Base-by-base conservation (phyloP, 768 basidiomycete species). In the Melanogaster broomeanus region DNA sequence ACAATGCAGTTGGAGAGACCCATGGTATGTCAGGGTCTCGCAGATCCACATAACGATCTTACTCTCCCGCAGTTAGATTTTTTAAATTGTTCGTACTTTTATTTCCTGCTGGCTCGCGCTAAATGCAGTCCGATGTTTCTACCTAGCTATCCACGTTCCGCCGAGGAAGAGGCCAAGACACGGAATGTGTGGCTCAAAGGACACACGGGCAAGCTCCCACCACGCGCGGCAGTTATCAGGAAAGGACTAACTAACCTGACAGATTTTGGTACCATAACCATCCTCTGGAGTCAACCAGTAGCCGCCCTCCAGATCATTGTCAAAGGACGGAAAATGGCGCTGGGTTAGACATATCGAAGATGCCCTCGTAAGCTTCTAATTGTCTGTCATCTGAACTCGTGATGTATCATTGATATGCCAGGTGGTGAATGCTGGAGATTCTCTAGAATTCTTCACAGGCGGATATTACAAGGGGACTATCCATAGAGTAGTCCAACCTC, bases 361-460 rank as follows among this genome's bases (percentile, higher is more conserved):
- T 50, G 82, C 81, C 0, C 64, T 85, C 24, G 82, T 83, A 51
- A 40, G 71, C 42, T 0, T 25, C 7, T 33, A 2, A 4, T 19
- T n/a, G n/a, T 18, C 24, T 4, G 12, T 42, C 15, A 4, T 9
- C 24, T 33, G 37, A 35, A 10, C 11, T 24, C n/a, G n/a, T n/a
- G n/a, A n/a, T n/a, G n/a, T n/a, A n/a, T n/a, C n/a, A n/a, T n/a
- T n/a, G n/a, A n/a, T n/a, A n/a, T n/a, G n/a, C 18, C n/a, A 84
- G 84, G 75, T 83, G 9, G 73, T 87, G 42, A 85, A 85, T 45
- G 74, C 79, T 0, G 84, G 83, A 6, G 84, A 85, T 51, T 75
- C 77, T 0, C 61, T 87, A 55, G 78, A 84, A 44, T 81, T 84
- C 58, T 71, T 85, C 19, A 81, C 80, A 2, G 82, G 84, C 1